phyloP scores from a whole-genome alignment of 2,329 filamentous ascomycete species.

The Ophiostoma piceae region DNA sequence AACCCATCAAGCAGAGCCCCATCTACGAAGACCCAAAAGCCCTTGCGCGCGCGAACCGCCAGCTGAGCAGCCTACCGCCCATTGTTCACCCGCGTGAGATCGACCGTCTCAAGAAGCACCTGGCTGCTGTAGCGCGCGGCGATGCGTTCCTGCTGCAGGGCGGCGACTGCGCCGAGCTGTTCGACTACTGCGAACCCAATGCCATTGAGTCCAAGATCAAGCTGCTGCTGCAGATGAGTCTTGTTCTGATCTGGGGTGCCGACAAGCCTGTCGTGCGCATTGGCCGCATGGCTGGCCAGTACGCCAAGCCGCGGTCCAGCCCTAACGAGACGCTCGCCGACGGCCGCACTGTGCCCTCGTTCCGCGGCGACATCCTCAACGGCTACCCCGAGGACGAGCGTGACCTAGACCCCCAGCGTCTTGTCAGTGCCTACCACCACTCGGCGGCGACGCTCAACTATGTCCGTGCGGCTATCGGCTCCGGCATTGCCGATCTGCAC shows the following conservation, averaged over 20 bases:
- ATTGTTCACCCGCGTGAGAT: conserved; percentile 80
- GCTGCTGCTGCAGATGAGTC: conserved; percentile 90
- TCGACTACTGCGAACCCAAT: conserved; percentile 86
- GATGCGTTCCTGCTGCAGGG: conserved; percentile 93
- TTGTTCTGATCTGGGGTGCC: conserved; percentile 87
- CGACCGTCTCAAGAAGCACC: conserved; percentile 66
- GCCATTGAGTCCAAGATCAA: conserved; percentile 97
- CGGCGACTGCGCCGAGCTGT: conserved; percentile 94
- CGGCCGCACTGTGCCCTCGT: conserved; percentile 77
- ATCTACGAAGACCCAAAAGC: conserved; percentile 59
- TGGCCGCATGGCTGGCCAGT: conserved; percentile 94
- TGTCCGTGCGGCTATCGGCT: conserved; percentile 73
- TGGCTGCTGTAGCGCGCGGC: conserved; percentile 81
- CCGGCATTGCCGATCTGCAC: conserved; percentile 89
- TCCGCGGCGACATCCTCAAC: conserved; percentile 93
- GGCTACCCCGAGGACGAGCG: conserved; percentile 73
- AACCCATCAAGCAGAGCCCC: conserved; percentile 73
- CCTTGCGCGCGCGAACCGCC: conserved; percentile 54
- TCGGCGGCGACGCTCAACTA: conserved; percentile 94
- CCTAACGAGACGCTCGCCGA: conserved; percentile 71
- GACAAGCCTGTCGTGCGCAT: conserved; percentile 83
- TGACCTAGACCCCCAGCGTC: conserved; percentile 71
- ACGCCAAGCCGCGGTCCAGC: conserved; percentile 89
- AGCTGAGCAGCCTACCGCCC: conserved; percentile 66
- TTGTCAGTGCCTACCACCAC: conserved; percentile 92